Evolutionary conservation across 164 flowering plant genomes (phyloP).

Genomic region (Tinospora cordifolia): DNA sequence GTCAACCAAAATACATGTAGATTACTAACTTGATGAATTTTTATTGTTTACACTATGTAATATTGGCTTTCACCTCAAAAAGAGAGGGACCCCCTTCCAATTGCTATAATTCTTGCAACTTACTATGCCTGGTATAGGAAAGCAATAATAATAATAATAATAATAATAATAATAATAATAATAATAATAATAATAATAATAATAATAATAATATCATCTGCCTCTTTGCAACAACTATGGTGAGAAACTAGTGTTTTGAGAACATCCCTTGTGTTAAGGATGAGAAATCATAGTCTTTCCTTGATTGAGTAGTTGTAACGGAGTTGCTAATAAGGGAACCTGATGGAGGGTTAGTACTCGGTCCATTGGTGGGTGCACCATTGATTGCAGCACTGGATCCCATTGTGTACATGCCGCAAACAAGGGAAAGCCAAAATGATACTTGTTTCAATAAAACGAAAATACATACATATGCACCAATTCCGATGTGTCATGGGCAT

Average conservation of each 20-base stretch:
- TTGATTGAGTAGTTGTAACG: conserved; percentile 29
- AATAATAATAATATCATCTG: too few species aligned
- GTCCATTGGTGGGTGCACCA: conserved; percentile 31
- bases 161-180: not conserved
- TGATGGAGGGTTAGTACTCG: conserved; percentile 34
- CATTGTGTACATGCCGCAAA: conserved; percentile 35
- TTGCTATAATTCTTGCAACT: not conserved
- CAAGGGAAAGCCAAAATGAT: conserved; percentile 1
- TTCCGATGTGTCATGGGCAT: not conserved
- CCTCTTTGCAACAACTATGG: not conserved
- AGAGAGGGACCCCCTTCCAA: not conserved
- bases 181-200: too few species aligned
- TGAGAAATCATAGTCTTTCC: conserved; percentile 54
- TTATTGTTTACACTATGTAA: not conserved
- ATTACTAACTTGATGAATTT: not conserved
- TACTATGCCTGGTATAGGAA: not conserved
- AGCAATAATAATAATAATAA: not conserved
- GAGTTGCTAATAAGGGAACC: conserved; percentile 35
- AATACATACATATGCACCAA: not conserved
- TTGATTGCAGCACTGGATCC: conserved; percentile 34
- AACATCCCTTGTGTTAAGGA: conserved; percentile 47
- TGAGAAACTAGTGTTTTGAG: conserved; percentile 43
- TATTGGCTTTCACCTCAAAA: not conserved
- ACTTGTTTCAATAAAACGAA: not conserved
- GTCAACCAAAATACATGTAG: not conserved